phyloP scores from a whole-genome alignment of 306 rosid species.

The Sophora flavescens region DNA sequence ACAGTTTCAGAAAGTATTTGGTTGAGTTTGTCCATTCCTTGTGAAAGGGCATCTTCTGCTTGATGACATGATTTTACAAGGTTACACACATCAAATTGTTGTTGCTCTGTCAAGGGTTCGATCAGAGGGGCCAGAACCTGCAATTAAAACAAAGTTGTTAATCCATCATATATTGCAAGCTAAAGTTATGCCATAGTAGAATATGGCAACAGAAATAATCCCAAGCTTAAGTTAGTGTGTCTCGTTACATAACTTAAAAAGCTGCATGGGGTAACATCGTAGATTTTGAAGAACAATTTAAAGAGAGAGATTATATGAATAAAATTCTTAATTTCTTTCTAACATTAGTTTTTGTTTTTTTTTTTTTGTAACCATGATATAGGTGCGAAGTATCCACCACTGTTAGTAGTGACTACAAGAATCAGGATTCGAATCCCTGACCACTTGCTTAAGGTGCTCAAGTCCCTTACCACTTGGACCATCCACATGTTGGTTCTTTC shows the following conservation, averaged over 20 bases:
- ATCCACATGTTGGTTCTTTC: too few relatives aligned
- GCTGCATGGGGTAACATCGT: too few relatives aligned
- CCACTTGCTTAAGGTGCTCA: too few relatives aligned
- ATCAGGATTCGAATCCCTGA: too few relatives aligned
- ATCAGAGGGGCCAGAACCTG: conserved; percentile 83
- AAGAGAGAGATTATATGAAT: background rate
- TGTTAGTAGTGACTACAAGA: too few relatives aligned
- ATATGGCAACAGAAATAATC: background rate
- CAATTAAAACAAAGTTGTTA: conserved; percentile 34
- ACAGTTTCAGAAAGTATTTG: conserved; percentile 64
- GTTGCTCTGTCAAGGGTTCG: conserved; percentile 73
- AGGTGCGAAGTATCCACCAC: too few relatives aligned
- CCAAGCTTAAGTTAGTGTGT: too few relatives aligned
- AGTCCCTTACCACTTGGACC: too few relatives aligned
- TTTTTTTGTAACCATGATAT: too few relatives aligned
- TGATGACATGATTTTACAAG: conserved; percentile 86
- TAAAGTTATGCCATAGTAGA: background rate
- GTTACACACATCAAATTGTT: conserved; percentile 56
- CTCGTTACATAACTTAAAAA: too few relatives aligned
- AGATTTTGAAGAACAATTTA: too few relatives aligned
- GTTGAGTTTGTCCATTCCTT: conserved; percentile 90
- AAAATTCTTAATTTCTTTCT: conserved; percentile 1
- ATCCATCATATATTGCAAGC: conserved; percentile 10
- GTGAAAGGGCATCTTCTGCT: conserved; percentile 94
- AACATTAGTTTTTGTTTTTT: too few relatives aligned